Evolutionary conservation across 331 rosid genomes (phyloP), one percentile per base, ranked within the genome.

Genomic region (Pyrus hybrid): DNA sequence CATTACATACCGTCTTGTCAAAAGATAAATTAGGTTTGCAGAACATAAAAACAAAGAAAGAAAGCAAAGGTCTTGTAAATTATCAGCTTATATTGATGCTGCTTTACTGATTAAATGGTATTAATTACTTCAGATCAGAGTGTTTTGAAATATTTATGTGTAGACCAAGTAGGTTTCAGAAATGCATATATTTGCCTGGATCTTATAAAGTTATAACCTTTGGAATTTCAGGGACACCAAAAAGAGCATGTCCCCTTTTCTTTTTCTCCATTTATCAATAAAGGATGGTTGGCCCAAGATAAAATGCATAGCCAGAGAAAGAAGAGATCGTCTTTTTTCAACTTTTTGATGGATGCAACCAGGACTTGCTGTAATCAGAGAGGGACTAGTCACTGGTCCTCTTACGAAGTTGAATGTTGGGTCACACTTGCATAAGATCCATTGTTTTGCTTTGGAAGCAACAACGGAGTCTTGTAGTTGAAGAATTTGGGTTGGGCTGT

Each of bases 261-360:
- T 26, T 73, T 60, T 41, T 61, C 43, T 32, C 69, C 60, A 18
- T 8, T 41, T 61, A 41, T 73, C 77, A 73, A 73, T 73, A 73
- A 73, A 73, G 77, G 67, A 5, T 16, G 1, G 26, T 41, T 35
- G 47, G 57, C 41, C 58, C 65, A 57, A 57, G 18, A 22, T 35
- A 23, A 60, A 53, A 58, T 72, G 37, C 23, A 37, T 5, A 5
- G 51, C 37, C 20, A 63, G 68, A 17, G 10, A 32, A 29, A 63
- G 45, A 23, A 20, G 13, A n/a, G 63, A 21, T 1, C 6, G 41
- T 2, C 43, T 37, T 37, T 30, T 28, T 28, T 63, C 23, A 63
- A 30, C 45, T 9, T 30, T 63, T 63, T 63, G 14, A 17, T 63
- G 13, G 33, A 10, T 5, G 65, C 26, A 21, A 8, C 30, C 65